These are phyloP conservation scores for Populus alba DNA, from an alignment of 345 rosid genomes.

Conservation along the genomic window DNA sequence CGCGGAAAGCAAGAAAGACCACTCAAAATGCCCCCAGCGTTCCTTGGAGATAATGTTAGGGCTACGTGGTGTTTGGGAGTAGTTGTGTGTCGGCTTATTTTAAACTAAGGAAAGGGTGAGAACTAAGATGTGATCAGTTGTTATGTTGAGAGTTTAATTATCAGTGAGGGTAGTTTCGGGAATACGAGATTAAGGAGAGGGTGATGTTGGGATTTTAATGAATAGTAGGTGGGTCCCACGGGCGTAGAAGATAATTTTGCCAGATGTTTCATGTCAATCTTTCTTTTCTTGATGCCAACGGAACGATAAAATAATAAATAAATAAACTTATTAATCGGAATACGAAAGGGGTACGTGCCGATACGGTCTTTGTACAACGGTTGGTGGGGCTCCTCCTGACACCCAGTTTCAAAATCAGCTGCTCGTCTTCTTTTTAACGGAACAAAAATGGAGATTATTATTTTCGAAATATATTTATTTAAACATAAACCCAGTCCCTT, in stretches of 20 bases:
- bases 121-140: background rate
- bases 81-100: background rate
- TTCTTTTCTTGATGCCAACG: background rate
- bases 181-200: background rate
- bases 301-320: background rate
- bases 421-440: too few relatives aligned
- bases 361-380: too few relatives aligned
- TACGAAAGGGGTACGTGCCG: too few relatives aligned
- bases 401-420: too few relatives aligned
- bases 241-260: background rate
- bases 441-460: too few relatives aligned
- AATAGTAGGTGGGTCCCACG: background rate
- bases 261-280: background rate
- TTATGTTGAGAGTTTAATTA: background rate
- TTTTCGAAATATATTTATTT: too few relatives aligned
- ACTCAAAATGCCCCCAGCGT: background rate
- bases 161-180: background rate
- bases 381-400: too few relatives aligned
- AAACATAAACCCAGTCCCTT: too few relatives aligned
- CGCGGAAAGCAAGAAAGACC: conserved; percentile 15
- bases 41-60: background rate
- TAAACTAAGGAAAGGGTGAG: background rate
- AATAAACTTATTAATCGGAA: too few relatives aligned
- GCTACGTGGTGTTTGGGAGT: background rate
- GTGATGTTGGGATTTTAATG: background rate